Conservation (phyloP, 2,329 filamentous ascomycete genomes). For the Verruconis gallopava region DNA sequence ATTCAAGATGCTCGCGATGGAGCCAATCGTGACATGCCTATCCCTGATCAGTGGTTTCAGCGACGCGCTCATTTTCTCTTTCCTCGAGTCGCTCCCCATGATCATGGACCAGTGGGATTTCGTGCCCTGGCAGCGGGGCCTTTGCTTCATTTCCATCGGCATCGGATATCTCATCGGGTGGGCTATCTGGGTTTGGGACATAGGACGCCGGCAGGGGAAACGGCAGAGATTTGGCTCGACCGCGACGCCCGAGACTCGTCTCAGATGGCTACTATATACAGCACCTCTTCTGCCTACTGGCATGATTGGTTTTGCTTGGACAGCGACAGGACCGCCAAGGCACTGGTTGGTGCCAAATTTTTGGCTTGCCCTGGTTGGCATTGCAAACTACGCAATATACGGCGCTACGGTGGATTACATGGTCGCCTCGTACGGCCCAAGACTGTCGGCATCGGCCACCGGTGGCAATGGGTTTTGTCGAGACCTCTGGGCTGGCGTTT, state of each 20-base stretch:
- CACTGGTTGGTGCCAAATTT: constrained; percentile 58
- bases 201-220: constrained; percentile 33
- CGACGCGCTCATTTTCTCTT: constrained; percentile 66
- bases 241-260: constrained; percentile 50
- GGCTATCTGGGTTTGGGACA: constrained; percentile 43
- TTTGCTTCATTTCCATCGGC: constrained; percentile 45
- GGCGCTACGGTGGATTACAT: constrained; percentile 71
- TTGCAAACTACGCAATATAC: constrained; percentile 63
- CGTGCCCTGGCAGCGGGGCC: constrained; percentile 40
- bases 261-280: constrained; percentile 51
- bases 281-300: constrained; percentile 51
- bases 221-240: constrained; percentile 37
- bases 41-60: constrained; percentile 61
- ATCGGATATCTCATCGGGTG: constrained; percentile 50
- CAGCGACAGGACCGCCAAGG: constrained; percentile 45
- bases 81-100: constrained; percentile 54
- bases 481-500: constrained; percentile 59
- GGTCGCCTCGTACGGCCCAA: constrained; percentile 55
- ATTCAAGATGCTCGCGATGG: constrained; percentile 59
- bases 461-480: constrained; percentile 64
- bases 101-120: constrained; percentile 59
- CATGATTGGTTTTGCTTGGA: constrained; percentile 58
- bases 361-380: constrained; percentile 52
- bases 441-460: constrained; percentile 59
- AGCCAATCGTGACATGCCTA: constrained; percentile 58